Base-by-base conservation (phyloP, 2,329 filamentous ascomycete species). In the Colletotrichum nymphaeae region DNA sequence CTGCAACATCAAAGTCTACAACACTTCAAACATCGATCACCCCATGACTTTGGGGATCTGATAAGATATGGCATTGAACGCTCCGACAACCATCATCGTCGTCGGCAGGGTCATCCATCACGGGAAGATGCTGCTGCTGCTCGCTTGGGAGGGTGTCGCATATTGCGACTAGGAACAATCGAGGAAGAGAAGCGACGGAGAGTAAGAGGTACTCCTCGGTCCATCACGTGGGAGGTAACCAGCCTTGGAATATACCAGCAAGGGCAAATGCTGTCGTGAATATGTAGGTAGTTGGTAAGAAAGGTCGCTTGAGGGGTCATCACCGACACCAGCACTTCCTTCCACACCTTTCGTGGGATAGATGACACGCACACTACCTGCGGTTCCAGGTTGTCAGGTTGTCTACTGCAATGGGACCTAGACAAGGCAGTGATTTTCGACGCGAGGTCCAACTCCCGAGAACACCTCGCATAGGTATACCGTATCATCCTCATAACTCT, bases 291-390 rank as follows among this genome's bases (percentile, higher is more conserved):
- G 60, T 55, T 22, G 53, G 12, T 7, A 42, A 42, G 14, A 16
- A 14, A 19, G 12, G 46, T 8, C 19, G 24, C n/a, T 28, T 24
- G 58, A 56, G 32, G 42, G 28, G 32, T 35, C 59, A 64, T 58
- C 53, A 16, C 30, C 56, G 28, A 16, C 26, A 19, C 46, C 24
- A 58, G 26, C 32, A 26, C 22, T n/a, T 1, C 19, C 30, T 28
- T 37, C n/a, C 35, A 32, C 57, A 30, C 57, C 22, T 60, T 32
- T 22, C n/a, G 19, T 16, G 30, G 11, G 24, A 53, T 71, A 30
- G 63, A 67, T 67, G 56, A 71, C 68, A 62, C 63, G 68, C 63
- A 67, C 68, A 70, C n/a, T 30, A 49, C 19, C 42, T 49, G 42
- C 19, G 19, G 8, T 49, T 49, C 26, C 53, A 19, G 64, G 64